These are phyloP conservation scores for Thalassiosira profunda DNA, from an alignment of 108 stramenopile genomes.

Conservation along the genomic window DNA sequence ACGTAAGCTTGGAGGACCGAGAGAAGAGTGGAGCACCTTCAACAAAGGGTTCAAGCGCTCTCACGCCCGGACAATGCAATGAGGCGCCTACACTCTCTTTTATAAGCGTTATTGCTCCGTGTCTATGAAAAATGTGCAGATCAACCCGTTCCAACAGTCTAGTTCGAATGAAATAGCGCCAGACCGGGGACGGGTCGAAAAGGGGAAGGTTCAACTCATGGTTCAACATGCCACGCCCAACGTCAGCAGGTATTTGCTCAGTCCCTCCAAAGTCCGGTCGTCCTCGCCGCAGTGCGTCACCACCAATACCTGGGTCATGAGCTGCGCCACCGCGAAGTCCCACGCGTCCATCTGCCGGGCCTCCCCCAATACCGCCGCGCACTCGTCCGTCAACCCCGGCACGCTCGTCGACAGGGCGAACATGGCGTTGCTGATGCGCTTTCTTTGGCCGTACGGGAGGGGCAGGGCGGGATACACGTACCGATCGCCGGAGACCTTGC, in stretches of 20 bases:
- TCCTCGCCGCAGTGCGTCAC: conserved; percentile 73
- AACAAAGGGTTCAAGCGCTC: no score
- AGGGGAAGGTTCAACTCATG: not conserved
- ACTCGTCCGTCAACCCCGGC: conserved; percentile 82
- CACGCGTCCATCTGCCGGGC: conserved; percentile 78
- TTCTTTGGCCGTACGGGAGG: conserved; percentile 85
- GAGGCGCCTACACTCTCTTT: no score
- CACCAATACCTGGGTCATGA: conserved; percentile 90
- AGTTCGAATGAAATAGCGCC: not conserved
- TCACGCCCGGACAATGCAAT: no score
- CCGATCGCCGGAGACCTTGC: conserved; percentile 13
- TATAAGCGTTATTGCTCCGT: no score
- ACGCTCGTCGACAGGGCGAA: conserved; percentile 82
- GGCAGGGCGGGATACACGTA: conserved; percentile 78
- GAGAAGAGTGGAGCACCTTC: no score
- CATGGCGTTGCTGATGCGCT: conserved; percentile 82
- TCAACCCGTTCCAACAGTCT: not conserved
- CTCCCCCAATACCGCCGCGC: conserved; percentile 76
- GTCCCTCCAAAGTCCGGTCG: conserved; percentile 77
- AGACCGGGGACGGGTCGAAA: not conserved
- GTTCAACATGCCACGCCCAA: conserved; percentile 38
- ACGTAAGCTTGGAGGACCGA: no score
- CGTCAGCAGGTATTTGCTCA: conserved; percentile 80
- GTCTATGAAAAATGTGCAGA: no score
- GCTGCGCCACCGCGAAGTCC: conserved; percentile 89